Conservation (phyloP, 345 rosid species). For the Populus davidiana region DNA sequence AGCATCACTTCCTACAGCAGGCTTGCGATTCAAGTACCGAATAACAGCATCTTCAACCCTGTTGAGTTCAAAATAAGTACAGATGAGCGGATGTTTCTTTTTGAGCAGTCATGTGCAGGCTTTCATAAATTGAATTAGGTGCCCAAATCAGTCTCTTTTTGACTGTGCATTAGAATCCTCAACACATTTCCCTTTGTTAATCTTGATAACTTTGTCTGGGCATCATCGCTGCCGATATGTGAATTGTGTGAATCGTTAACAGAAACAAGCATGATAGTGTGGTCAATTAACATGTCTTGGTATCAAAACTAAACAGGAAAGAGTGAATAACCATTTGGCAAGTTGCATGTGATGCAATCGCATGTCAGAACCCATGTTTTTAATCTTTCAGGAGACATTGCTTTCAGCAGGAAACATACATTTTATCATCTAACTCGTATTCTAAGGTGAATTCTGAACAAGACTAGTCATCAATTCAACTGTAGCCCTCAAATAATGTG, state of each 20-base stretch:
- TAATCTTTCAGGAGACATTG: neutral
- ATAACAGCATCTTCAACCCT: slow-evolving; percentile 99
- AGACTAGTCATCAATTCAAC: slow-evolving; percentile 1
- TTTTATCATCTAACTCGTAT: neutral
- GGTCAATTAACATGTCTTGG: neutral
- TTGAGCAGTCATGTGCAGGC: neutral
- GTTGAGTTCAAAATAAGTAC: slow-evolving; percentile 1
- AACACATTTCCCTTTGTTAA: neutral
- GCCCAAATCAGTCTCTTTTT: neutral
- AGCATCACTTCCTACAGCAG: slow-evolving; percentile 76
- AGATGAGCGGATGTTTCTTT: neutral
- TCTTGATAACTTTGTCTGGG: neutral
- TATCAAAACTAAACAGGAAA: neutral
- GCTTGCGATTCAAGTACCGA: slow-evolving; percentile 90
- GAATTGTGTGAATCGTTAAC: neutral
- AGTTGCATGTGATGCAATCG: neutral
- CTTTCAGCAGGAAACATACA: neutral
- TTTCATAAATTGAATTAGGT: neutral
- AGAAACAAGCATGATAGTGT: neutral
- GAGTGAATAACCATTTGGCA: neutral
- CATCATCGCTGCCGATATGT: neutral
- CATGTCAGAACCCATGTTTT: neutral
- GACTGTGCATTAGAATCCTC: neutral
- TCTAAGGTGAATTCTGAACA: neutral
- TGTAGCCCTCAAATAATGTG: neutral